Percentiles rank a stretch among this genome's conserved stretches.
phyloP scores from a whole-genome alignment of 257 asterid genomes.

The Hygrophila difformis region DNA sequence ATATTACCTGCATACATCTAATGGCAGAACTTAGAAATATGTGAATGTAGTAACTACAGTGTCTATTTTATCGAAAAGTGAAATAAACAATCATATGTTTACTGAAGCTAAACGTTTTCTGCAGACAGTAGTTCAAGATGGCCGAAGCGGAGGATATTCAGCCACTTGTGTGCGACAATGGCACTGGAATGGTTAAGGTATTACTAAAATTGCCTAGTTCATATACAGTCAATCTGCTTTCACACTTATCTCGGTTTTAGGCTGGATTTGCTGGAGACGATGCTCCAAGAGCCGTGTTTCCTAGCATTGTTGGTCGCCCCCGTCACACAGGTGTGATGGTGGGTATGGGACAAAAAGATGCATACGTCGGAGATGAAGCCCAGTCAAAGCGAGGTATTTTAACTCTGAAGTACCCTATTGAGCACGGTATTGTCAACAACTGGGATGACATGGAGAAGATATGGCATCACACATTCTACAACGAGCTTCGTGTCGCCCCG shows the following conservation, averaged over 20 bases:
- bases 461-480: slow-evolving; percentile 93
- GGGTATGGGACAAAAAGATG: slow-evolving; percentile 93
- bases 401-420: slow-evolving; percentile 83
- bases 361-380: slow-evolving; percentile 91
- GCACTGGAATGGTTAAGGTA: slow-evolving; percentile 57
- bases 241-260: slow-evolving; percentile 22
- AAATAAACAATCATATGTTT: too few species aligned
- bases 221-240: not conserved
- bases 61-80: too few species aligned
- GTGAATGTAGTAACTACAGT: too few species aligned
- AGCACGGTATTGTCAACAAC: slow-evolving; percentile 87
- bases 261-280: slow-evolving; percentile 98
- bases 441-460: slow-evolving; percentile 99
- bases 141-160: slow-evolving; percentile 46
- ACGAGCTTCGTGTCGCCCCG: slow-evolving; percentile 92
- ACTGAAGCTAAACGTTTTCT: not conserved
- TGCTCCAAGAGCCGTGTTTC: slow-evolving; percentile 92
- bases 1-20: too few species aligned
- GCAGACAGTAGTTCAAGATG: slow-evolving; percentile 24
- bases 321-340: slow-evolving; percentile 97
- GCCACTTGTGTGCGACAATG: slow-evolving; percentile 51
- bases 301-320: slow-evolving; percentile 88
- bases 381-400: slow-evolving; percentile 87
- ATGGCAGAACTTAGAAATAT: too few species aligned
- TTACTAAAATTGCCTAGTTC: not conserved